phyloP scores from a whole-genome alignment of 75 land plant genomes.

The Pinus albicaulis region DNA sequence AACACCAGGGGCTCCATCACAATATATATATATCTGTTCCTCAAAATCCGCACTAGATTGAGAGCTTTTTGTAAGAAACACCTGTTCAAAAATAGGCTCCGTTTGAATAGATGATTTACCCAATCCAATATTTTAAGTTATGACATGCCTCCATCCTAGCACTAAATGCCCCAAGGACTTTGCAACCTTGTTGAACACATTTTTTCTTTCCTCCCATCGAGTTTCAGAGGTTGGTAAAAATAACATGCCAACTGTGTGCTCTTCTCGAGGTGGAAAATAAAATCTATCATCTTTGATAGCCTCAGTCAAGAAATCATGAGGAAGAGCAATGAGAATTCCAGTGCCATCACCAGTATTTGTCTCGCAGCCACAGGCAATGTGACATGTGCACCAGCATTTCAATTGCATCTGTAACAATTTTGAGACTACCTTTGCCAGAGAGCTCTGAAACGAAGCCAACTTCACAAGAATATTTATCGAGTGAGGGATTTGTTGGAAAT shows the following conservation, averaged over 20 bases:
- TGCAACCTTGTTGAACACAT: conserved; percentile 89
- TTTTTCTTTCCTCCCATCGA: conserved; percentile 81
- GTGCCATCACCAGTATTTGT: conserved; percentile 62
- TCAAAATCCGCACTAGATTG: conserved; percentile 71
- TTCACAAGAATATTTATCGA: conserved; percentile 95
- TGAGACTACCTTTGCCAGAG: conserved; percentile 70
- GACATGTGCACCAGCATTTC: conserved; percentile 95
- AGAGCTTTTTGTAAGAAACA: conserved; percentile 68
- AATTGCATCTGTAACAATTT: conserved; percentile 86
- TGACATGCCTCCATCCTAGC: conserved; percentile 92
- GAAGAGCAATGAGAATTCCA: too few relatives aligned
- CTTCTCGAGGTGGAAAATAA: conserved; percentile 67
- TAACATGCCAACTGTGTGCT: conserved; percentile 98
- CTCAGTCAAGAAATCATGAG: too few relatives aligned
- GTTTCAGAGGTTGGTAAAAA: conserved; percentile 75
- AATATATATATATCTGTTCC: conserved; percentile 92
- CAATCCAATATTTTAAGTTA: conserved; percentile 80
- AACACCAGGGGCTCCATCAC: too few relatives aligned
- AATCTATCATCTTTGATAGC: conserved; percentile 63
- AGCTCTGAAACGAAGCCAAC: conserved; percentile 98
- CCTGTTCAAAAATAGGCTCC: conserved; percentile 95
- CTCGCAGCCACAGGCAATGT: conserved; percentile 97
- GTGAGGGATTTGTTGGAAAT: conserved; percentile 76
- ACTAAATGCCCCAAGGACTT: conserved; percentile 90
- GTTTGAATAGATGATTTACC: conserved; percentile 87